Percentiles rank a stretch among this genome's conserved stretches.
These are phyloP conservation scores for Eragrostis curvula DNA, from an alignment of 176 grass and related monocot genomes.

Conservation along the genomic window DNA sequence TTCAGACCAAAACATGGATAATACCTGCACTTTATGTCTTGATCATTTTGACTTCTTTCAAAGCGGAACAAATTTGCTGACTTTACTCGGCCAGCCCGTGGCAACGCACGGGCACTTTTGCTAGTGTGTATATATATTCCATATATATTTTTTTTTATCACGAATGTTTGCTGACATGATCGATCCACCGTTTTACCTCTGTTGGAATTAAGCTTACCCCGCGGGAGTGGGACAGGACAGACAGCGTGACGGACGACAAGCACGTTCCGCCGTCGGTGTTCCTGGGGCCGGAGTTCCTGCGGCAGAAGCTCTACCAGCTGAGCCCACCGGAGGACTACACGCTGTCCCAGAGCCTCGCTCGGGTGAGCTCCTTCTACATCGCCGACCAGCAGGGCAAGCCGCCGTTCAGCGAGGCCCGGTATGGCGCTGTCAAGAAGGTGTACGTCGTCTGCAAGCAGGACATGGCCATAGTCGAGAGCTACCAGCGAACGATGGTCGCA, in stretches of 20 bases:
- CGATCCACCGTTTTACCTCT: background rate
- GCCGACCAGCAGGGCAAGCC: slow-evolving; percentile 41
- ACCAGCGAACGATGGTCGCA: slow-evolving; percentile 60
- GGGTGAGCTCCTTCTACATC: slow-evolving; percentile 52
- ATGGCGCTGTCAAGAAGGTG: slow-evolving; percentile 57
- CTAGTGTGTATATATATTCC: no score
- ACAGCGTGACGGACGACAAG: slow-evolving; percentile 27
- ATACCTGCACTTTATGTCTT: no score
- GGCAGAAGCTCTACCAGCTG: slow-evolving; percentile 50
- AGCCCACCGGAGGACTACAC: slow-evolving; percentile 67
- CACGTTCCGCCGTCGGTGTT: slow-evolving; percentile 35
- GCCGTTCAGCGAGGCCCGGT: slow-evolving; percentile 53
- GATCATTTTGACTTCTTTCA: no score
- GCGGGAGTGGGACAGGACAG: slow-evolving; percentile 38
- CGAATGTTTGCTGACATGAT: no score
- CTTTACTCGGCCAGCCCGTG: no score
- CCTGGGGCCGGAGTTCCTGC: slow-evolving; percentile 56
- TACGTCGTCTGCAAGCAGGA: slow-evolving; percentile 67
- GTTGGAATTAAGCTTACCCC: background rate
- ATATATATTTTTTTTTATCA: no score
- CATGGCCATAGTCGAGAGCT: slow-evolving; percentile 3
- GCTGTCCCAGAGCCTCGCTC: slow-evolving; percentile 51
- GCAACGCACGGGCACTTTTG: no score
- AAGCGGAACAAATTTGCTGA: no score
- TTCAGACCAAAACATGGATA: no score